Base-by-base conservation (phyloP, 768 basidiomycete species). In the Fistulinella prunicolor region DNA sequence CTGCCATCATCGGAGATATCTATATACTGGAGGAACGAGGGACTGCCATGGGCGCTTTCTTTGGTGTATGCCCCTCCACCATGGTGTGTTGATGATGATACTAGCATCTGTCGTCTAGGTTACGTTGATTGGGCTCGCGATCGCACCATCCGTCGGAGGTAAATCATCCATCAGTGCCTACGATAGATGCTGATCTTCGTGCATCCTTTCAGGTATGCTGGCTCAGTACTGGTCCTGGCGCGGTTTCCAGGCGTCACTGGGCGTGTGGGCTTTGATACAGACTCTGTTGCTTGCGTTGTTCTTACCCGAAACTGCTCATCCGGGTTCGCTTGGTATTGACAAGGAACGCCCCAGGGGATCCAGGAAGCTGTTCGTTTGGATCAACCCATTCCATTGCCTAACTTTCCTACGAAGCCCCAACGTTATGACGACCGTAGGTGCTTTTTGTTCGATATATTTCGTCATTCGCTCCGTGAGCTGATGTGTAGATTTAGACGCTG, bases 211-310 rank as follows among this genome's bases (percentile, higher is more conserved):
- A 79, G 80, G 80, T 12, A 42, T 74, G 22, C 68, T 74, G 0
- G 73, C 84, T 0, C 70, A 83, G 44, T 85, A 83, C 51, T 73
- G 73, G 28, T 86, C 85, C 0, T 89, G 86, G 85, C 75, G 86
- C 0, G 51, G 72, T 4, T 76, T 84, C 62, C 84, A 88, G 57
- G 58, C 65, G 7, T 55, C 57, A 0, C 49, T 87, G 1, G 76
- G 74, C 3, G 30, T 70, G 0, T 61, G 68, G 32, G 76, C 75
- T 3, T 30, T 77, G 0, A 13, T 73, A 1, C 66, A 70, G 2
- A 69, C 78, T 28, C 7, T 74, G 6, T 51, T 67, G 7, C 69
- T 85, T 24, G 42, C 60, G 1, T 36, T 75, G 3, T 73, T 73
- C 44, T 73, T 85, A 16, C 85, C 85, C 0, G 86, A 88, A 56